phyloP scores from a whole-genome alignment of 2,329 filamentous ascomycete species.

The Periconia sp. region DNA sequence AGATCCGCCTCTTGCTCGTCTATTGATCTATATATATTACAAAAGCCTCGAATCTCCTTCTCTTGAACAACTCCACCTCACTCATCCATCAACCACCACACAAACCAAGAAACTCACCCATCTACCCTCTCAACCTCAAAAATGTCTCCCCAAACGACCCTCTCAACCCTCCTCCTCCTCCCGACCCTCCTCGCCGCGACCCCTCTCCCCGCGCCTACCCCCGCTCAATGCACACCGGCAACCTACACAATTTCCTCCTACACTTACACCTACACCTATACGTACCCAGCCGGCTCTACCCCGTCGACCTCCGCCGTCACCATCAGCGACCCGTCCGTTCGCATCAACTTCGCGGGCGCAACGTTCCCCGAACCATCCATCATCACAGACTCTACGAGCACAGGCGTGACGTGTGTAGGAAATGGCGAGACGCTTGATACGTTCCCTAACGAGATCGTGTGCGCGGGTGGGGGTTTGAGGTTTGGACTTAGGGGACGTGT shows the following conservation, averaged over 20 bases:
- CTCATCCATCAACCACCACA: no score
- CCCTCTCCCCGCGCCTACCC: slow-evolving; percentile 7
- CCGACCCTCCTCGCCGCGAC: slow-evolving; percentile 21
- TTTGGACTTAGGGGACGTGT: slow-evolving; percentile 24
- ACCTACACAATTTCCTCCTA: slow-evolving; percentile 30
- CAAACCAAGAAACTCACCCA: no score
- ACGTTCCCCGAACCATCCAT: slow-evolving; percentile 15
- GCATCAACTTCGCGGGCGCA: slow-evolving; percentile 26
- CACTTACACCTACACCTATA: slow-evolving; percentile 6
- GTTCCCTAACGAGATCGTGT: slow-evolving; percentile 26
- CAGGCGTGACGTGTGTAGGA: slow-evolving; percentile 21
- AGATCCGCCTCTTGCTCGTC: no score
- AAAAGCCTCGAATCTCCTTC: no score
- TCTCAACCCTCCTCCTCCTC: slow-evolving; percentile 16
- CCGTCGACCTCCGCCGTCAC: slow-evolving; percentile 3
- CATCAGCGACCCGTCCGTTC: slow-evolving; percentile 14
- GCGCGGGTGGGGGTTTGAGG: slow-evolving; percentile 19
- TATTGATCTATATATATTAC: no score
- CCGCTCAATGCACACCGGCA: slow-evolving; percentile 19
- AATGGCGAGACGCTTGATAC: slow-evolving; percentile 6
- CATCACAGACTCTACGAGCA: slow-evolving; percentile 19
- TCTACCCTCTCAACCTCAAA: no score
- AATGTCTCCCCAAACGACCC: no score
- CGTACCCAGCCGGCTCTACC: no score
- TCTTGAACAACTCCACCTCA: no score